Evolutionary conservation across 768 basidiomycete genomes (phyloP).

Genomic region (Arthromyces matolae): DNA sequence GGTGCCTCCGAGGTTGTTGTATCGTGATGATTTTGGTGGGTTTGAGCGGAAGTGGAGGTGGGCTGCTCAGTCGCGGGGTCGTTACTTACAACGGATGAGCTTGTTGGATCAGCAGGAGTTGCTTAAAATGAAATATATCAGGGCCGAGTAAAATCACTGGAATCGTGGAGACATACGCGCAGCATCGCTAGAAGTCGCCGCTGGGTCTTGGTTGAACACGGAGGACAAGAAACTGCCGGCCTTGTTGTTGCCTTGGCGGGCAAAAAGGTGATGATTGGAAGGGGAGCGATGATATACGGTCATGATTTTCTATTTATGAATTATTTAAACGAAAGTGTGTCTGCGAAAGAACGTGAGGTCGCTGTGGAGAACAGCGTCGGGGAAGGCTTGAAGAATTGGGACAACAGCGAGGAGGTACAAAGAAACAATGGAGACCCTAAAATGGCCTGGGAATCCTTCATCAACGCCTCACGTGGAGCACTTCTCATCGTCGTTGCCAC

Average conservation of each 20-base stretch:
- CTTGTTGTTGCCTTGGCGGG: slow-evolving; percentile 18
- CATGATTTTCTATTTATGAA: slow-evolving; percentile 18
- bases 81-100: not conserved
- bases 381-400: not conserved
- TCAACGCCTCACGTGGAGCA: too few species aligned
- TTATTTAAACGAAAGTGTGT: slow-evolving; percentile 12
- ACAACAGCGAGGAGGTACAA: not conserved
- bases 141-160: not conserved
- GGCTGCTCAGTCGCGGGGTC: not conserved
- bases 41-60: not conserved
- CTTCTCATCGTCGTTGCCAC: too few species aligned
- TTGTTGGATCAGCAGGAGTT: too few species aligned
- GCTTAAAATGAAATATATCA: not conserved
- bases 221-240: not conserved
- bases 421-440: not conserved
- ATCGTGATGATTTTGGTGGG: not conserved
- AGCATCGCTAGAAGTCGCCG: not conserved
- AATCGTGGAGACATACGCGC: not conserved
- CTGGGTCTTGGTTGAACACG: not conserved
- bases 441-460: too few species aligned
- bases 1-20: not conserved
- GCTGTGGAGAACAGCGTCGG: not conserved
- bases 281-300: slow-evolving; percentile 26
- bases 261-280: slow-evolving; percentile 25
- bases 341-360: slow-evolving; percentile 17